These are phyloP conservation scores for Rhodamnia argentea DNA, from an alignment of 345 rosid genomes.

Conservation along the genomic window DNA sequence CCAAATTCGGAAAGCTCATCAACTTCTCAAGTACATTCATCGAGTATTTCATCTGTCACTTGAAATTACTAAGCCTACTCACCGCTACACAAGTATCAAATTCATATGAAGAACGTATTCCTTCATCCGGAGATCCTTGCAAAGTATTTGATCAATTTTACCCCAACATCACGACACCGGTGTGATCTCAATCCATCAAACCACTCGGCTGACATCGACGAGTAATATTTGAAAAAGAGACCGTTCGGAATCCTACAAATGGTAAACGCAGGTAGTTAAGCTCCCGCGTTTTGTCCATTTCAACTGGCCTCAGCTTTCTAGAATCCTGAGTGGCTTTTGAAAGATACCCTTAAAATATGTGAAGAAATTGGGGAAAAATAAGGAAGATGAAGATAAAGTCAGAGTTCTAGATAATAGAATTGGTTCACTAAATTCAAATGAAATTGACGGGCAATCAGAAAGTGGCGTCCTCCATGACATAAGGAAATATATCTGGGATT, in stretches of 20 bases:
- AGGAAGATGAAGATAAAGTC: background rate
- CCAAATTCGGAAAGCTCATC: background rate
- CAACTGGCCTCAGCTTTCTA: background rate
- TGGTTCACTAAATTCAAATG: background rate
- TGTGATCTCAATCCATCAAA: background rate
- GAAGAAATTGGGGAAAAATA: background rate
- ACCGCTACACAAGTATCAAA: background rate
- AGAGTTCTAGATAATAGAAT: background rate
- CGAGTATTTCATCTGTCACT: background rate
- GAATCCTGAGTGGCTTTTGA: background rate
- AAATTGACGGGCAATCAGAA: background rate
- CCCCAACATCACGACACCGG: background rate
- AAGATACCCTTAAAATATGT: background rate
- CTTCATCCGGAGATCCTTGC: background rate
- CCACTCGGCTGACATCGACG: background rate
- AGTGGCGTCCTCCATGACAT: background rate
- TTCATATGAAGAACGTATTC: background rate
- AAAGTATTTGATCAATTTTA: background rate
- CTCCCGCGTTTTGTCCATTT: background rate
- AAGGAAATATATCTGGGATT: background rate
- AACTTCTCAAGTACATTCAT: background rate
- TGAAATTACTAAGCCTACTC: background rate
- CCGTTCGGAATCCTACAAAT: background rate
- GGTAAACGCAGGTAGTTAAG: background rate
- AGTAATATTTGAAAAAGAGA: background rate